These are phyloP conservation scores for Euphorbia schlechtendalii DNA, from an alignment of 441 rosid species.

Conservation along the genomic window DNA sequence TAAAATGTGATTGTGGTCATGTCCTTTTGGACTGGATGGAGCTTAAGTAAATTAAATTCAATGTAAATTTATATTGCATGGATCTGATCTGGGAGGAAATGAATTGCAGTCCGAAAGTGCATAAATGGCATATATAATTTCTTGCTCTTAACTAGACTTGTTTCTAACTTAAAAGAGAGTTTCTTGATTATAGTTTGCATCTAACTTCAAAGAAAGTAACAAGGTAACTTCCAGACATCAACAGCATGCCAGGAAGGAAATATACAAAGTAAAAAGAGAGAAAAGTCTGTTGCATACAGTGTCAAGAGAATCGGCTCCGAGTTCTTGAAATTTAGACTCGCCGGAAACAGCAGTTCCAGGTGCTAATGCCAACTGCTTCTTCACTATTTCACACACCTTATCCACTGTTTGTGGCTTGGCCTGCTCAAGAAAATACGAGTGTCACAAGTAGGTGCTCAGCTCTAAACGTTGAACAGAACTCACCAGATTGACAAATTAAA, in stretches of 20 bases:
- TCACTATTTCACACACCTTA: constrained; percentile 68
- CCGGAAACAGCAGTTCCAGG: constrained; percentile 38
- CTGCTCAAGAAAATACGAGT: constrained; percentile 30
- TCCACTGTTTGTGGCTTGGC: constrained; percentile 69
- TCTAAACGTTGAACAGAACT: not conserved
- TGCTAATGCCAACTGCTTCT: constrained; percentile 61
- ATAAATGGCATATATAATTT: not conserved
- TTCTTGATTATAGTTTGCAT: too few relatives aligned
- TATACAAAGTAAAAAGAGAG: not conserved
- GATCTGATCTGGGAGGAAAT: too few relatives aligned
- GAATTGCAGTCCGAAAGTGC: too few relatives aligned
- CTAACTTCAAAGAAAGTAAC: too few relatives aligned
- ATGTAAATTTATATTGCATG: too few relatives aligned
- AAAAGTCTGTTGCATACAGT: constrained; percentile 33
- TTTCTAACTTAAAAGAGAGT: too few relatives aligned
- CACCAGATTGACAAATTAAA: not conserved
- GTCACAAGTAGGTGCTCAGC: not conserved
- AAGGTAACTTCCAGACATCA: not conserved
- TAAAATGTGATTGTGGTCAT: not conserved
- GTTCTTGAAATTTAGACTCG: constrained; percentile 53
- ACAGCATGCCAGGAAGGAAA: not conserved
- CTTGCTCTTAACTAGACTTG: not conserved
- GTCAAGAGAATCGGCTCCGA: constrained; percentile 94
- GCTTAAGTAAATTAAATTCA: too few relatives aligned
- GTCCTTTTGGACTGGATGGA: too few relatives aligned